Conservation (phyloP, 2,329 filamentous ascomycete genomes). For the Verticillium alfalfae region DNA sequence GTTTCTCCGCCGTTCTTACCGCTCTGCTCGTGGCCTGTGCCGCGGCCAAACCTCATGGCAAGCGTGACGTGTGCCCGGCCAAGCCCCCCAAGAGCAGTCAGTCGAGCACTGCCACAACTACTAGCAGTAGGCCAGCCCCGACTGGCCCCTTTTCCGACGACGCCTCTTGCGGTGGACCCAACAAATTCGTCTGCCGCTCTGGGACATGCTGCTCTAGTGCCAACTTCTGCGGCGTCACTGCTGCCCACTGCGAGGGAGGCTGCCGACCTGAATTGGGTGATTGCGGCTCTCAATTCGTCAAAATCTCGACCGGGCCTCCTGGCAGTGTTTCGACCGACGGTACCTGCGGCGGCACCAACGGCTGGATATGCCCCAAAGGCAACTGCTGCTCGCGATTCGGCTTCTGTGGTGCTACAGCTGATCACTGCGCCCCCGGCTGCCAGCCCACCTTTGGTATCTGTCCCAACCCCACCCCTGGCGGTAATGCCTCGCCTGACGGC, state of each 20-base stretch:
- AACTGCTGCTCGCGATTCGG: conserved; percentile 14
- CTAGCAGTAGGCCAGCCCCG: conserved; percentile 11
- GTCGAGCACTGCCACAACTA: conserved; percentile 9
- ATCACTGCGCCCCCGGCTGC: conserved; percentile 13
- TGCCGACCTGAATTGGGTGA: conserved; percentile 9
- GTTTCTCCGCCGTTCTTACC: conserved; percentile 6
- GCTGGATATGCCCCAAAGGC: conserved; percentile 4
- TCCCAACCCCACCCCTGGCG: too few relatives aligned
- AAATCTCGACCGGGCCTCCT: background rate
- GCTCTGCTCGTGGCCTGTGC: conserved; percentile 11
- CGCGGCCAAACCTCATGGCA: conserved; percentile 5
- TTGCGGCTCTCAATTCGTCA: background rate
- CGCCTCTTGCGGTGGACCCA: conserved; percentile 8
- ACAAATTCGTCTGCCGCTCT: conserved; percentile 8
- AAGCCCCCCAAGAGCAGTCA: conserved; percentile 5
- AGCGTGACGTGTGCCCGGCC: conserved; percentile 4
- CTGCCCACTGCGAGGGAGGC: conserved; percentile 12
- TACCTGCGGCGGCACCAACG: conserved; percentile 7
- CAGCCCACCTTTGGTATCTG: conserved; percentile 6
- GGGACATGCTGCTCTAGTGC: conserved; percentile 14
- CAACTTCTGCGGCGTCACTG: conserved; percentile 13
- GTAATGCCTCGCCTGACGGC: too few relatives aligned
- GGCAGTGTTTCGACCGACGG: conserved; percentile 1
- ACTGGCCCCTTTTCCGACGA: conserved; percentile 9
- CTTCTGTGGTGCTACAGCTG: conserved; percentile 11